Conservation (phyloP, 306 rosid species). For the Castanopsis chinensis region DNA sequence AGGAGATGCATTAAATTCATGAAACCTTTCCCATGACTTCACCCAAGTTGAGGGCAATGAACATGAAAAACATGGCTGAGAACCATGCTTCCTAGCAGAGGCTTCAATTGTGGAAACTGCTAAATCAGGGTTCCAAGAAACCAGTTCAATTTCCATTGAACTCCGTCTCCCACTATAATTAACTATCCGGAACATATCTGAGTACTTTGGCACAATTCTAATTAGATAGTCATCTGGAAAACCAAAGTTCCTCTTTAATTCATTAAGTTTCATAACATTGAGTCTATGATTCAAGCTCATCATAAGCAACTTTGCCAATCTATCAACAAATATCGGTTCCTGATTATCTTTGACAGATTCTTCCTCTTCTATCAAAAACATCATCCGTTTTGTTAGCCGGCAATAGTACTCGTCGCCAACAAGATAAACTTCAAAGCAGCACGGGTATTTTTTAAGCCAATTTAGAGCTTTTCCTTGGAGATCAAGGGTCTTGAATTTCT, state of each 20-base stretch:
- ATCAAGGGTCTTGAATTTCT: conserved; percentile 82
- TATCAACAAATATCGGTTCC: conserved; percentile 43
- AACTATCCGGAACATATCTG: conserved; percentile 58
- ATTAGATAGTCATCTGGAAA: conserved; percentile 75
- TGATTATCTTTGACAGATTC: conserved; percentile 56
- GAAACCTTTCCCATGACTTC: conserved; percentile 71
- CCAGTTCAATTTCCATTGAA: conserved; percentile 73
- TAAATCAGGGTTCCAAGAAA: conserved; percentile 64
- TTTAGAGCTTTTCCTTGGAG: conserved; percentile 83
- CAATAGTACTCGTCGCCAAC: conserved; percentile 39
- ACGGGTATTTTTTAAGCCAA: conserved; percentile 81
- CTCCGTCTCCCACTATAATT: conserved; percentile 56
- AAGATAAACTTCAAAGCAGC: conserved; percentile 64
- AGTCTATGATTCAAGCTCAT: conserved; percentile 54
- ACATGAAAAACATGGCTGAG: conserved; percentile 50
- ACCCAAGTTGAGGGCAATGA: conserved; percentile 74
- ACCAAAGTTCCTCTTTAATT: conserved; percentile 65
- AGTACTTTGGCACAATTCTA: conserved; percentile 49
- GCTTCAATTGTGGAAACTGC: conserved; percentile 63
- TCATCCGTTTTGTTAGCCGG: conserved; percentile 66
- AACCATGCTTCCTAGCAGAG: conserved; percentile 37
- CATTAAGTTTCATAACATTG: conserved; percentile 61
- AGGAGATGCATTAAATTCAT: conserved; percentile 54
- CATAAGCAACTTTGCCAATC: conserved; percentile 71
- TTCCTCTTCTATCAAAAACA: conserved; percentile 66